Evolutionary conservation across 129 eudicot species (phyloP).

Genomic region (Ambrosia artemisiifolia): DNA sequence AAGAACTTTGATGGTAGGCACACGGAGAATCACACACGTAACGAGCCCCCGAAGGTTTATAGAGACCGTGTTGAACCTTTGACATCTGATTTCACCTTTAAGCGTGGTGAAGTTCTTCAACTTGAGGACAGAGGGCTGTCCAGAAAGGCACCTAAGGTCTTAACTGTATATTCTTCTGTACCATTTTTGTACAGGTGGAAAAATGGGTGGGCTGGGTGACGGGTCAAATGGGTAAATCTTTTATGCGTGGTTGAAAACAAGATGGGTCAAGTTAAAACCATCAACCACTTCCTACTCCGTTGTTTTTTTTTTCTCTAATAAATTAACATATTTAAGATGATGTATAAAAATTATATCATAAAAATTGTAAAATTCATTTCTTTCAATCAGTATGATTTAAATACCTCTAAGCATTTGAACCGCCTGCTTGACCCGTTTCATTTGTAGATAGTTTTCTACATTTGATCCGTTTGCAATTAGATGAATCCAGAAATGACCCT

Average conservation of each 20-base stretch:
- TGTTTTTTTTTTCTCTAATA: neutral
- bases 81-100: conserved; percentile 34
- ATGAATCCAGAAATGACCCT: neutral
- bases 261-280: neutral
- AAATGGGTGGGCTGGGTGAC: conserved; percentile 7
- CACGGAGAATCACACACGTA: conserved; percentile 33
- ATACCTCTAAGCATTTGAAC: neutral
- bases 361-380: neutral
- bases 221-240: neutral
- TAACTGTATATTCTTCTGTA: neutral
- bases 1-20: conserved; percentile 34
- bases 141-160: conserved; percentile 58
- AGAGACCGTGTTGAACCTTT: conserved; percentile 39
- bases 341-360: neutral
- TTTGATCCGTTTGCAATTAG: too few relatives aligned
- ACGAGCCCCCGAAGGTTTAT: conserved; percentile 28
- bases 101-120: conserved; percentile 34
- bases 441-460: too few relatives aligned
- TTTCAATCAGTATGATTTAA: neutral
- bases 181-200: conserved; percentile 8
- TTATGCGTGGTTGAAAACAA: neutral
- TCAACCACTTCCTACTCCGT: neutral
- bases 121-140: conserved; percentile 44
- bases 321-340: neutral
- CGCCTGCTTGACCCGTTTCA: neutral